Base-by-base conservation (phyloP, 2,329 filamentous ascomycete genomes). In the Harringtonia aguacate region DNA sequence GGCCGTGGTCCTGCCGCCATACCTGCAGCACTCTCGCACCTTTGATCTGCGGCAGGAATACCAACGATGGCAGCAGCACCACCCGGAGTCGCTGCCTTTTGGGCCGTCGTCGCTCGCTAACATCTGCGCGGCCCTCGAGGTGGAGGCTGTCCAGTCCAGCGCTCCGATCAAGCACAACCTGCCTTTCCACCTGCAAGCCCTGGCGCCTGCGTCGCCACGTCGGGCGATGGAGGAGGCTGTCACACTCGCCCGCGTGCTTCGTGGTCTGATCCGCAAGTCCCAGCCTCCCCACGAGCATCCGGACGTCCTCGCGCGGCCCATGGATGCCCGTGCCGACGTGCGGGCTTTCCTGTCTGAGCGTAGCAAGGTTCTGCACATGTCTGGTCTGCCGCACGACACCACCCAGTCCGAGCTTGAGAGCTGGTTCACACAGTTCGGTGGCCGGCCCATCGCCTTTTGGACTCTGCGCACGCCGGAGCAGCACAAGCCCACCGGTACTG, bases 351-450 rank as follows among this genome's bases (percentile, higher is more conserved):
- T 98, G 46, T 87, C 87, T 3, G 92, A 98, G 68, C 81, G 92
- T 48, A 95, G 89, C 72, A 98, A 98, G 68, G 90, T 98, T 33
- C 77, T 98, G 45, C 92, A 98, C 65, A 90, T 98, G 81, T 95
- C 89, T 57, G 92, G 92, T 39, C 75, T 98, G 42, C 92, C 92
- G 36, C 92, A 98, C 61, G 92, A 98, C 57, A 98, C 92, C 30
- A 98, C 92, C 2, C 92, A 98, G 67, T 97, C 90, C 4, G 92
- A 98, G 68, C 76, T 98, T 21, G 92, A 98, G 69, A 95, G 89
- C 67, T 98, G 92, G 92, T 98, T 97, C 61, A 98, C 92, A 27
- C 92, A 98, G 65, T 98, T 95, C 60, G 92, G 92, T 51, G 92
- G 92, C 40, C 85, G 92, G 36, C 92, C 92, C 27, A 98, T 98